Evolutionary conservation across 208 protist genomes (phyloP).

Genomic region (Crithidia mellificae): DNA sequence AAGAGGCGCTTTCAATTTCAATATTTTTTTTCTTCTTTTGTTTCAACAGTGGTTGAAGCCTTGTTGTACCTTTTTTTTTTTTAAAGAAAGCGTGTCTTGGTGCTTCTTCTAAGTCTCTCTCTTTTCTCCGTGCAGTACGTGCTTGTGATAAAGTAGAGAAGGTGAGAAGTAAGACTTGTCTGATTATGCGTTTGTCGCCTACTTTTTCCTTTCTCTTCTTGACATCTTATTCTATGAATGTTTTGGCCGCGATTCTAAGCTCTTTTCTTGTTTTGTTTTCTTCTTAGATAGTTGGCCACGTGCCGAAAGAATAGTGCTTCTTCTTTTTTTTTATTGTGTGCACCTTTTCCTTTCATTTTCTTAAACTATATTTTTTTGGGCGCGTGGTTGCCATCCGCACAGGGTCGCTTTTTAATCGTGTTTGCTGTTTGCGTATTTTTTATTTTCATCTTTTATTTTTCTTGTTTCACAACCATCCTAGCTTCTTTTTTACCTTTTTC

Average conservation of each 20-base stretch:
- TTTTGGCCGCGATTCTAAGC: not conserved
- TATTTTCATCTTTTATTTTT: not conserved
- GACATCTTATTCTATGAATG: too few species aligned
- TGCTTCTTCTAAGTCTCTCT: not conserved
- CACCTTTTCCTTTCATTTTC: not conserved
- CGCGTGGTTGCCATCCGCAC: not conserved
- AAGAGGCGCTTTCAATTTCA: too few species aligned
- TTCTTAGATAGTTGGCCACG: constrained; percentile 3
- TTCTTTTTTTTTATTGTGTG: constrained; percentile 1
- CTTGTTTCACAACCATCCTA: not conserved
- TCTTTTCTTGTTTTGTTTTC: not conserved
- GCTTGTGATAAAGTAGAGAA: not conserved
- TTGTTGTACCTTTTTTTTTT: too few species aligned
- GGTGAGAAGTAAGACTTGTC: too few species aligned
- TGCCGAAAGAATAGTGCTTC: not conserved
- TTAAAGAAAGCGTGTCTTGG: not conserved
- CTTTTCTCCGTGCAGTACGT: not conserved
- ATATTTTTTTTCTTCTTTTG: too few species aligned
- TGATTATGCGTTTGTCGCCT: too few species aligned
- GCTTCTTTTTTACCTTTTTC: not conserved
- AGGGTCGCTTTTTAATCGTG: not conserved
- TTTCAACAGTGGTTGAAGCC: too few species aligned
- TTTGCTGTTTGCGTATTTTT: not conserved
- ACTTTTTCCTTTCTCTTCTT: too few species aligned
- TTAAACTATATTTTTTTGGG: not conserved